A percentile compares a stretch with the other conserved stretches of the same genome.
Evolutionary conservation across 106 monocot genomes (phyloP).

Genomic region (Triglochin maritima): DNA sequence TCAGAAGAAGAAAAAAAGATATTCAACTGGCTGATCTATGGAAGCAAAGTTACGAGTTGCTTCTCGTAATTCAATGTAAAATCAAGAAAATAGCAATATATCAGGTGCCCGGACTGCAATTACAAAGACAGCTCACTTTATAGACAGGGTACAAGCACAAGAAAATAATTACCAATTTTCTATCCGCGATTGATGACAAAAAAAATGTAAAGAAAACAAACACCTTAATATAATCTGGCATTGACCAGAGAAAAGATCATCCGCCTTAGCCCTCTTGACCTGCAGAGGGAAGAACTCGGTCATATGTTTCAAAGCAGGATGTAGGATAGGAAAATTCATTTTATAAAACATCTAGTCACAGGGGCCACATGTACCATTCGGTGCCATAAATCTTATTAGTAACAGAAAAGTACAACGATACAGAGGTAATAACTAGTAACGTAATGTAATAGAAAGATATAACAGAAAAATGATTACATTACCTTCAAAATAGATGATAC

Average conservation of each 20-base stretch:
- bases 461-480: not conserved
- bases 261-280: constrained; percentile 49
- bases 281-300: constrained; percentile 3
- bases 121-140: too few relatives aligned
- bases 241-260: constrained; percentile 30
- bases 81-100: too few relatives aligned
- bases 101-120: too few relatives aligned
- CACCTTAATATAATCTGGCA: constrained; percentile 50
- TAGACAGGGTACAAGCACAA: too few relatives aligned
- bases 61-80: not conserved
- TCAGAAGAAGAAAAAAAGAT: not conserved
- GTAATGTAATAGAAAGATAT: not conserved
- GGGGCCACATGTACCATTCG: not conserved
- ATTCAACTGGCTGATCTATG: not conserved
- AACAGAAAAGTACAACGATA: too few relatives aligned
- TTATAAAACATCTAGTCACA: not conserved
- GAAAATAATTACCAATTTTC: too few relatives aligned
- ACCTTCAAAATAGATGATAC: constrained; percentile 87
- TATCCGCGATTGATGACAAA: not conserved
- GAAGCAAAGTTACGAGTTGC: not conserved
- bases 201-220: not conserved
- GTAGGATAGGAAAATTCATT: not conserved
- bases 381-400: too few relatives aligned
- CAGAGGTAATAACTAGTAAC: too few relatives aligned
- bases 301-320: not conserved